Evolutionary conservation across 1,284 basidiomycete species (phyloP).

Genomic region (Naganishia sp.): DNA sequence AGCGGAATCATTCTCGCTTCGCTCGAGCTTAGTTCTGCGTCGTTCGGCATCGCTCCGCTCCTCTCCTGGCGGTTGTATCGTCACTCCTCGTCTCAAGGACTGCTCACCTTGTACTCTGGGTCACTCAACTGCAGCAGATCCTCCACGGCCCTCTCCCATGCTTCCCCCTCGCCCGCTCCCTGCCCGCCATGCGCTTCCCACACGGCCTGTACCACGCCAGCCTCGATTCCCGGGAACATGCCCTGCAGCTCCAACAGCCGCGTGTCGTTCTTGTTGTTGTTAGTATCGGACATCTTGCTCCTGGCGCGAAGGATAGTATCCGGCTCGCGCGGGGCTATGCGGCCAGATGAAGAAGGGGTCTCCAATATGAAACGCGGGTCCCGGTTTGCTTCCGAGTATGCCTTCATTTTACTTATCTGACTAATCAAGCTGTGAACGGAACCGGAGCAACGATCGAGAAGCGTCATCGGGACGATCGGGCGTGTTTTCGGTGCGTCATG

Average conservation of each 20-base stretch:
- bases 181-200: constrained; percentile 13
- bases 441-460: not conserved
- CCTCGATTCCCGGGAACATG: constrained; percentile 31
- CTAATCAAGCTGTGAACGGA: too few relatives aligned
- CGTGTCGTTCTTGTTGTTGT: not conserved
- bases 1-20: too few relatives aligned
- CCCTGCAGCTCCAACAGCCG: constrained; percentile 1
- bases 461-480: constrained; percentile 9
- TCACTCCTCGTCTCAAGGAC: not conserved
- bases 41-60: not conserved
- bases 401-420: not conserved
- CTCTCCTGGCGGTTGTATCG: not conserved
- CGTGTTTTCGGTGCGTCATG: not conserved
- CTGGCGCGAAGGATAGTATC: not conserved
- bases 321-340: too few relatives aligned
- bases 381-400: not conserved
- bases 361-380: not conserved
- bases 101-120: constrained; percentile 33
- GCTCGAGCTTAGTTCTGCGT: too few relatives aligned
- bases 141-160: constrained; percentile 9
- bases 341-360: too few relatives aligned
- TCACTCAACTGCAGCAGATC: constrained; percentile 33
- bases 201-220: constrained; percentile 21
- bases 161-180: not conserved
- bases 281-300: not conserved